Evolutionary conservation across 495 filamentous ascomycete genomes (phyloP).

Genomic region (Usnea hakonensis): DNA sequence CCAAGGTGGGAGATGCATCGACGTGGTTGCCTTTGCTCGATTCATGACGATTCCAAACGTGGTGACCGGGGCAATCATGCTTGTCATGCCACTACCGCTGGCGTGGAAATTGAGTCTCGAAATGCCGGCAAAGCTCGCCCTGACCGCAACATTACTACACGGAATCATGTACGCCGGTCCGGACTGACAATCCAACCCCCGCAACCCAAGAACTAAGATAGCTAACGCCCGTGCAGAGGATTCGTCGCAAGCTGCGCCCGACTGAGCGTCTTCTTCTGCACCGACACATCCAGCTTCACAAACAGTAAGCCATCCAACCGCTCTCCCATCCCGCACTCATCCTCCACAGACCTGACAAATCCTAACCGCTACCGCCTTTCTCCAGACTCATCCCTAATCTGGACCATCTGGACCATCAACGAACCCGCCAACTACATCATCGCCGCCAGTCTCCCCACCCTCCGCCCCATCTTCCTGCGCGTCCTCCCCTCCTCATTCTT

Average conservation of each 20-base stretch:
- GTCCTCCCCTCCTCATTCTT: slow-evolving; percentile 13
- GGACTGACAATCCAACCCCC: no score
- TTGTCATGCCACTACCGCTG: slow-evolving; percentile 32
- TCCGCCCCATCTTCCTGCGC: slow-evolving; percentile 31
- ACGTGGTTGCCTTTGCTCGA: slow-evolving; percentile 24
- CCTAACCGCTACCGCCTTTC: not conserved
- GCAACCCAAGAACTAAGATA: not conserved
- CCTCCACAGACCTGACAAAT: not conserved
- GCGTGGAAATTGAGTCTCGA: slow-evolving; percentile 31
- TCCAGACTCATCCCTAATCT: slow-evolving; percentile 24
- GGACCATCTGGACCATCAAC: slow-evolving; percentile 37
- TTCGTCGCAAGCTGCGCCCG: slow-evolving; percentile 32
- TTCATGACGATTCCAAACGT: slow-evolving; percentile 33
- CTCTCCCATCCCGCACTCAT: not conserved
- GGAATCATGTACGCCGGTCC: slow-evolving; percentile 33
- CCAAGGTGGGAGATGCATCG: slow-evolving; percentile 26
- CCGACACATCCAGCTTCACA: not conserved
- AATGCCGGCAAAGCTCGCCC: slow-evolving; percentile 31
- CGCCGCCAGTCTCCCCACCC: slow-evolving; percentile 39
- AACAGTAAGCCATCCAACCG: slow-evolving; percentile 13
- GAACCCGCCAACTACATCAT: slow-evolving; percentile 41
- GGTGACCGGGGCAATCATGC: slow-evolving; percentile 28
- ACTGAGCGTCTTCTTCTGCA: slow-evolving; percentile 29
- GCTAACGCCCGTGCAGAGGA: slow-evolving; percentile 22
- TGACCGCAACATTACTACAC: slow-evolving; percentile 38